Percentiles rank a stretch among this genome's conserved stretches.
These are phyloP conservation scores for Rhodocollybia butyracea DNA, from an alignment of 768 basidiomycete genomes.

Conservation along the genomic window DNA sequence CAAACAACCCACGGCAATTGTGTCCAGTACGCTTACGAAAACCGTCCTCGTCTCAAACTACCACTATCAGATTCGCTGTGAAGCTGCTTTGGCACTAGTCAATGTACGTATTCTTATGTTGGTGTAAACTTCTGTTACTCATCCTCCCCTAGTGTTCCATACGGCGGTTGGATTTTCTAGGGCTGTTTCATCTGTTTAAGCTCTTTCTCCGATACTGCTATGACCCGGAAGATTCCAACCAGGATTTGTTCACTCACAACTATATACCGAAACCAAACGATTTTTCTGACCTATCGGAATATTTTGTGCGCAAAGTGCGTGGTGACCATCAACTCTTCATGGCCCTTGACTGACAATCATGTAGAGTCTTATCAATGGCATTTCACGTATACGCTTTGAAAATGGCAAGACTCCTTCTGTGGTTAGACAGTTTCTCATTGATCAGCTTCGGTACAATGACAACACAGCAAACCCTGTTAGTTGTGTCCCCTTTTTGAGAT, in stretches of 20 bases:
- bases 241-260: conserved; percentile 81
- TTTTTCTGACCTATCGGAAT: conserved; percentile 87
- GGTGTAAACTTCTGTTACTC: conserved; percentile 8
- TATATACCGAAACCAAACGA: conserved; percentile 96
- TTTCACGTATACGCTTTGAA: conserved; percentile 84
- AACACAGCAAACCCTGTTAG: conserved; percentile 87
- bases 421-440: conserved; percentile 84
- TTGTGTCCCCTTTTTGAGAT: conserved; percentile 5
- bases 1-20: conserved; percentile 77
- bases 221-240: conserved; percentile 76
- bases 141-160: conserved; percentile 67
- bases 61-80: conserved; percentile 93
- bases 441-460: conserved; percentile 93
- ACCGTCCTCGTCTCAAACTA: conserved; percentile 94
- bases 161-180: conserved; percentile 78
- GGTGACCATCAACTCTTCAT: background rate
- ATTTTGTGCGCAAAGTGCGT: conserved; percentile 90
- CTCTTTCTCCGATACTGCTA: conserved; percentile 90
- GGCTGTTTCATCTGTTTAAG: conserved; percentile 94
- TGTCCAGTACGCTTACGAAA: conserved; percentile 89
- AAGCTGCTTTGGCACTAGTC: conserved; percentile 84
- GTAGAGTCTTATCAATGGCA: conserved; percentile 76
- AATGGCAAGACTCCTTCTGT: conserved; percentile 84
- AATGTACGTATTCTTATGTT: conserved; percentile 44
- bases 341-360: background rate